Percentiles rank a stretch among this genome's conserved stretches.
These are phyloP conservation scores for Neotropicomus parvogracilis DNA, from an alignment of 1,284 basidiomycete genomes.

Conservation along the genomic window DNA sequence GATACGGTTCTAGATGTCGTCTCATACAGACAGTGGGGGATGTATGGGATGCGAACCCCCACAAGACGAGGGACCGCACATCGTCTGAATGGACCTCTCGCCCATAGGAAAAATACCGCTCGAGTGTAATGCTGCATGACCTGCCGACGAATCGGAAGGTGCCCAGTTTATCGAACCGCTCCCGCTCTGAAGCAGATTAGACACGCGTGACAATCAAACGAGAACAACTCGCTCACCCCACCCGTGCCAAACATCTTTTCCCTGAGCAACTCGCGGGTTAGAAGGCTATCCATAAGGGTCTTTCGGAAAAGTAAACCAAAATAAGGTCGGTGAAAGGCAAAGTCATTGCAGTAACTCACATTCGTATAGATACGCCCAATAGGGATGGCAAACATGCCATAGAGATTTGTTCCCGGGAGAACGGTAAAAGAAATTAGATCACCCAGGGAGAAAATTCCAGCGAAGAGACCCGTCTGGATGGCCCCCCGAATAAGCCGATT, in stretches of 20 bases:
- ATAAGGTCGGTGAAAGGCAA: neutral
- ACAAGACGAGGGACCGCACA: no score
- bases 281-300: neutral
- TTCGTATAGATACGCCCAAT: slow-evolving; percentile 37
- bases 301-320: neutral
- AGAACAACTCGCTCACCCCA: neutral
- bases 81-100: no score
- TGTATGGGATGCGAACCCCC: no score
- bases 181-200: neutral
- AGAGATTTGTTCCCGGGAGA: slow-evolving; percentile 25
- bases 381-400: slow-evolving; percentile 34
- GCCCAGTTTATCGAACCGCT: no score
- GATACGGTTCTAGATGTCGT: no score
- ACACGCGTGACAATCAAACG: neutral
- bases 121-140: no score
- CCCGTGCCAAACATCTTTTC: neutral
- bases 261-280: neutral
- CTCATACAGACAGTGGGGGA: no score
- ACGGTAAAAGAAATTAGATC: slow-evolving; percentile 40
- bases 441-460: slow-evolving; percentile 41
- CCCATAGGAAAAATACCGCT: no score
- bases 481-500: slow-evolving; percentile 45
- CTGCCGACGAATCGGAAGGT: no score
- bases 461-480: slow-evolving; percentile 45
- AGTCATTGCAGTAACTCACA: slow-evolving; percentile 16